Percentiles rank a stretch among this genome's conserved stretches.
phyloP scores from a whole-genome alignment of 176 grass and related monocot genomes.

The Echinochloa phyllopogon region DNA sequence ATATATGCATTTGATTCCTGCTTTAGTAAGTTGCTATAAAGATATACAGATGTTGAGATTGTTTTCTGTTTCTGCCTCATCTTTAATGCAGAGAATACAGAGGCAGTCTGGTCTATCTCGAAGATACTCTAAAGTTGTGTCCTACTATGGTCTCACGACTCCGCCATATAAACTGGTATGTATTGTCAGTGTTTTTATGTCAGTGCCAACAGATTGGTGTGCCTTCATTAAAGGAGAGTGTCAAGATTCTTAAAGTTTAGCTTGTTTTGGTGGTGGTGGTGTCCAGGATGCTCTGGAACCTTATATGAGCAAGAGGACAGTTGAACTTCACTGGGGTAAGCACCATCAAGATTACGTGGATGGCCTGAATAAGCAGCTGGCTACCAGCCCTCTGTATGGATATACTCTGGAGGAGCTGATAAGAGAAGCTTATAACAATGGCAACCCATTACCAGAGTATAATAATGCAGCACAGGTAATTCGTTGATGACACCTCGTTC shows the following conservation, averaged over 20 bases:
- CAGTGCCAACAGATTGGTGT: background rate
- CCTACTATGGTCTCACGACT: constrained; percentile 77
- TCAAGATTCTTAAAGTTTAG: background rate
- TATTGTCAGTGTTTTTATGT: background rate
- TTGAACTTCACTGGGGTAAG: constrained; percentile 88
- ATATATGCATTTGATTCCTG: background rate
- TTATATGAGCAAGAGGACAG: constrained; percentile 79
- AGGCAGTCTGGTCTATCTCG: constrained; percentile 34
- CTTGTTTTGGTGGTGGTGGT: background rate
- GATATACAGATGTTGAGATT: background rate
- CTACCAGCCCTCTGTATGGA: constrained; percentile 76
- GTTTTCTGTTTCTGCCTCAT: background rate
- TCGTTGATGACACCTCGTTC: background rate
- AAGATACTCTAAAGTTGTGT: constrained; percentile 53
- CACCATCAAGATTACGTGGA: constrained; percentile 76
- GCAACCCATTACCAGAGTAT: constrained; percentile 85
- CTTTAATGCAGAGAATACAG: constrained; percentile 37
- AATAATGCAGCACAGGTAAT: constrained; percentile 78
- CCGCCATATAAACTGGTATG: constrained; percentile 83
- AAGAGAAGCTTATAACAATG: constrained; percentile 95
- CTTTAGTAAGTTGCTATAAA: background rate
- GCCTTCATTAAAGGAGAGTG: background rate
- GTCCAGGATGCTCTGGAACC: constrained; percentile 89
- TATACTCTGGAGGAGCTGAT: constrained; percentile 85
- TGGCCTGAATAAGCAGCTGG: constrained; percentile 76